Evolutionary conservation across 768 basidiomycete species (phyloP).

Genomic region (Mycena indigotica): DNA sequence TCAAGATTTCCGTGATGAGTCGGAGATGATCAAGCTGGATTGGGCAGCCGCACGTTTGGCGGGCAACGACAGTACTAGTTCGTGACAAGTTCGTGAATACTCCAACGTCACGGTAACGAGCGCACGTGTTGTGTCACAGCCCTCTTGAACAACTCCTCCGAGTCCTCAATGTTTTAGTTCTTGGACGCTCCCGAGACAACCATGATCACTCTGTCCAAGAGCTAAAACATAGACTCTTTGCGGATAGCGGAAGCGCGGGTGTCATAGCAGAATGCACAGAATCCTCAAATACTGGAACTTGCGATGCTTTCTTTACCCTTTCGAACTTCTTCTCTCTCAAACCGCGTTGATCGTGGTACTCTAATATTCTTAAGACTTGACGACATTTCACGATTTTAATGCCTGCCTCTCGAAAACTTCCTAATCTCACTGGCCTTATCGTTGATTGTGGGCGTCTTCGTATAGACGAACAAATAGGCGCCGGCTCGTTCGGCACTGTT

Average conservation of each 20-base stretch:
- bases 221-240: not conserved
- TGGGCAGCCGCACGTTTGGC: too few relatives aligned
- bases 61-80: not conserved
- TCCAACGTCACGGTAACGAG: not conserved
- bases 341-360: not conserved
- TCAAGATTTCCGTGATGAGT: too few relatives aligned
- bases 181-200: not conserved
- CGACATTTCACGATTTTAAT: not conserved
- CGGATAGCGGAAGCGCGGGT: not conserved
- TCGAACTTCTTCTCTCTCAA: not conserved
- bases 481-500: constrained; percentile 2
- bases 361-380: not conserved
- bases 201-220: not conserved
- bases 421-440: not conserved
- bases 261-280: not conserved
- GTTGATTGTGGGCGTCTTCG: constrained; percentile 5
- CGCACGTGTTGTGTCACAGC: not conserved
- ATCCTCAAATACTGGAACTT: not conserved
- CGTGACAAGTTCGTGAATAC: not conserved
- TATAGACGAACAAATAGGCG: not conserved
- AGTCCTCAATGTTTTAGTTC: not conserved
- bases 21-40: too few relatives aligned
- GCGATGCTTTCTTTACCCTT: not conserved
- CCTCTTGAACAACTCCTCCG: not conserved
- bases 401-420: not conserved